Percentiles rank a stretch among this genome's conserved stretches.
Conservation (phyloP, 2,329 filamentous ascomycete genomes). For the Colletotrichum simmondsii region DNA sequence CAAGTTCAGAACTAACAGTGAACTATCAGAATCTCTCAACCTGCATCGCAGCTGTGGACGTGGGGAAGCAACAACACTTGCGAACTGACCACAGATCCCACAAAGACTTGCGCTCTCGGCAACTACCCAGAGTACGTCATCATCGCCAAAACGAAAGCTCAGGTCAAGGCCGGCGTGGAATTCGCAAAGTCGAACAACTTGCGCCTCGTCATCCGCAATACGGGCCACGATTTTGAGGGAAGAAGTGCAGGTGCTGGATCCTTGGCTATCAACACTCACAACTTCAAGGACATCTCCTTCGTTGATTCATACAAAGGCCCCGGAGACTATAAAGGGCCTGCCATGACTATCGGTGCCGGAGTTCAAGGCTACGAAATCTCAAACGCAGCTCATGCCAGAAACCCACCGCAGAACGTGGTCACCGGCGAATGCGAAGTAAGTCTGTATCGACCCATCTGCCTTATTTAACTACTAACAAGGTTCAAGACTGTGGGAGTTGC, state of each 20-base stretch:
- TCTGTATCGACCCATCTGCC: background rate
- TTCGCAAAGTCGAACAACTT: constrained; percentile 53
- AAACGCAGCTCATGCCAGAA: constrained; percentile 50
- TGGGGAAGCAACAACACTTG: constrained; percentile 56
- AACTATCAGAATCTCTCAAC: constrained; percentile 40
- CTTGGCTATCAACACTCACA: constrained; percentile 67
- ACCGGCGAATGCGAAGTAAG: constrained; percentile 61
- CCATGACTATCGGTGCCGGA: constrained; percentile 66
- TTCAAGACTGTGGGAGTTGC: constrained; percentile 64
- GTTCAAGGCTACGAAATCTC: constrained; percentile 59
- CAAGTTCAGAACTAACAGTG: constrained; percentile 11
- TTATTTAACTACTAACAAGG: background rate
- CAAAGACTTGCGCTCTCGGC: constrained; percentile 49
- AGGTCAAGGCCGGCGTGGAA: constrained; percentile 45
- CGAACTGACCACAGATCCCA: constrained; percentile 45
- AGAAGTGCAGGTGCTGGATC: constrained; percentile 71
- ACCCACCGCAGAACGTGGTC: constrained; percentile 55
- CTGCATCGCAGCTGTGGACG: constrained; percentile 49
- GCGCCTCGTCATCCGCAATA: constrained; percentile 65
- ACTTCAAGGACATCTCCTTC: constrained; percentile 59
- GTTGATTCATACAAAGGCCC: constrained; percentile 47
- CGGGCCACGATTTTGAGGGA: constrained; percentile 68
- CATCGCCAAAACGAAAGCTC: constrained; percentile 36
- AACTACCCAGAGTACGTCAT: constrained; percentile 50
- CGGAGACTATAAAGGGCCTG: constrained; percentile 58